Conservation (phyloP, 768 basidiomycete species). For the Suillus variegatus region DNA sequence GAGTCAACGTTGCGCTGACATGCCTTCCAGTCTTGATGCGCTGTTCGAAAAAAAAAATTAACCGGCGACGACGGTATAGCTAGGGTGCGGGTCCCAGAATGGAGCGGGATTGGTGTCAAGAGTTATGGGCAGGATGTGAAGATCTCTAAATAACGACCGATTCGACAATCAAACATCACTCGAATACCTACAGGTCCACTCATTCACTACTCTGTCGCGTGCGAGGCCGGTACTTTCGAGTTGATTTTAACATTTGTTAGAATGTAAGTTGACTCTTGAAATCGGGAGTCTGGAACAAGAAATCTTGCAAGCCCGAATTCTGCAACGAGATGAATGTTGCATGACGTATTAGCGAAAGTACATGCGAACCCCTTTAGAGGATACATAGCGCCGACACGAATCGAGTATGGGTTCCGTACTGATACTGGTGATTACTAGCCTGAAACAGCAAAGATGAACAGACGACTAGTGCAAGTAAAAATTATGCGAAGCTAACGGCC, state of each 20-base stretch:
- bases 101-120: too few species aligned
- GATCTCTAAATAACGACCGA: too few species aligned
- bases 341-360: neutral
- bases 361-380: neutral
- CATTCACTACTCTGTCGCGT: neutral
- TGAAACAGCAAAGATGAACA: conserved; percentile 1
- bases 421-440: neutral
- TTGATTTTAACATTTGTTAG: neutral
- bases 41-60: too few species aligned
- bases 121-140: too few species aligned
- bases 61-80: too few species aligned
- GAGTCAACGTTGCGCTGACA: too few species aligned
- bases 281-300: neutral
- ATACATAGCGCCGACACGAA: neutral
- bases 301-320: neutral
- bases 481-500: conserved; percentile 20
- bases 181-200: neutral
- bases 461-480: neutral
- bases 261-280: neutral
- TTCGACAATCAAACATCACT: too few species aligned
- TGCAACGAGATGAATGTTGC: neutral
- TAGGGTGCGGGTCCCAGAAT: too few species aligned
- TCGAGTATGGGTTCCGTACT: neutral
- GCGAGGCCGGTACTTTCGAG: neutral
- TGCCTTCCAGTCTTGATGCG: too few species aligned